Conservation (phyloP, 306 rosid species). For the Vigna reflexopilosa region DNA sequence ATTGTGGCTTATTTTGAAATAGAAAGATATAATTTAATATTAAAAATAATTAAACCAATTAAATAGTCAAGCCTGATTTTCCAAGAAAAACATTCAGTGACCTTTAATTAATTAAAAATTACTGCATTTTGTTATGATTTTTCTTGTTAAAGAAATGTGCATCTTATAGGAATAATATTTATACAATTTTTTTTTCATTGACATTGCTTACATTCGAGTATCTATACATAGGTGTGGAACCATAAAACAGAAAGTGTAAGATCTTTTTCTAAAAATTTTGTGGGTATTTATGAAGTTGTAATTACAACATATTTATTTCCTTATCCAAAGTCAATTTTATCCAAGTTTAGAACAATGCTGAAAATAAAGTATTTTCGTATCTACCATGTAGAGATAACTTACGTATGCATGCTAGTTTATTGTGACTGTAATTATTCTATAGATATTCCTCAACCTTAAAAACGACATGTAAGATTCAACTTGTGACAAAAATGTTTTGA, state of each 20-base stretch:
- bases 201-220: not conserved
- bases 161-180: too few relatives aligned
- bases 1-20: too few relatives aligned
- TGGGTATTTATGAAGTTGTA: not conserved
- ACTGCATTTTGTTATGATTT: too few relatives aligned
- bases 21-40: too few relatives aligned
- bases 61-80: too few relatives aligned
- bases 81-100: too few relatives aligned
- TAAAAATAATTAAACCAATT: too few relatives aligned
- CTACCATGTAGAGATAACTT: constrained; percentile 43
- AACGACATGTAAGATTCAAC: constrained; percentile 46
- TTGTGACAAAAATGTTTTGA: constrained; percentile 19
- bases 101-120: too few relatives aligned
- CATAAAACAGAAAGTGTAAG: constrained; percentile 10
- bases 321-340: constrained; percentile 45
- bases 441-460: constrained; percentile 36
- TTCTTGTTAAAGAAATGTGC: too few relatives aligned
- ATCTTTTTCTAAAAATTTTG: not conserved
- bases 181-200: not conserved
- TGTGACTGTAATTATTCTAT: constrained; percentile 44
- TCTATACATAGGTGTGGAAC: constrained; percentile 6
- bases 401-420: constrained; percentile 40
- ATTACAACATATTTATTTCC: constrained; percentile 13
- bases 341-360: constrained; percentile 33
- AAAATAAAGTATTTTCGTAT: constrained; percentile 28